phyloP scores from a whole-genome alignment of 2,329 filamentous ascomycete genomes.

The Diaporthe batatas region DNA sequence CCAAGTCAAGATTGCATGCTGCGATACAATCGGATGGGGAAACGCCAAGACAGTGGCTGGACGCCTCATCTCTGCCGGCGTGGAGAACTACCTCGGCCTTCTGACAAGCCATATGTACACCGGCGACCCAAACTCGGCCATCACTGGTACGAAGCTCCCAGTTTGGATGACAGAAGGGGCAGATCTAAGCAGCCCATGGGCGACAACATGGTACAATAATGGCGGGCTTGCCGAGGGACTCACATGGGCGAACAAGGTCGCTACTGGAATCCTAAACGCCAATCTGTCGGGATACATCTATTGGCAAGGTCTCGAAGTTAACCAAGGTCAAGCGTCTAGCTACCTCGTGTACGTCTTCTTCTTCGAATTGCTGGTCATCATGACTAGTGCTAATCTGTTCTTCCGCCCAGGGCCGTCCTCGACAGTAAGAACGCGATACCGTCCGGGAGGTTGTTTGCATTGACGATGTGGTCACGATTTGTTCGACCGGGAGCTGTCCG shows the following conservation, averaged over 20 bases:
- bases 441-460: conserved; percentile 49
- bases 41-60: conserved; percentile 44
- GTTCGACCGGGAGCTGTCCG: conserved; percentile 49
- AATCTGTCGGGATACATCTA: conserved; percentile 62
- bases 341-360: conserved; percentile 35
- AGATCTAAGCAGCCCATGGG: conserved; percentile 56
- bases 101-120: conserved; percentile 59
- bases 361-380: neutral
- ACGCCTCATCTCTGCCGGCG: conserved; percentile 30
- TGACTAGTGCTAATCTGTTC: conserved; percentile 43
- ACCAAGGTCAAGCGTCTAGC: conserved; percentile 43
- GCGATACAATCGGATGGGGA: conserved; percentile 57
- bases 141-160: conserved; percentile 53
- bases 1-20: conserved; percentile 51
- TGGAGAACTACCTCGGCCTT: conserved; percentile 48
- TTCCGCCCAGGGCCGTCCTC: conserved; percentile 40
- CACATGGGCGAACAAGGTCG: conserved; percentile 62
- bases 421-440: conserved; percentile 44
- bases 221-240: conserved; percentile 59
- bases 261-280: conserved; percentile 57
- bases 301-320: conserved; percentile 54
- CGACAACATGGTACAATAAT: conserved; percentile 56
- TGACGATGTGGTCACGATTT: conserved; percentile 50
- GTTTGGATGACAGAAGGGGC: conserved; percentile 63
- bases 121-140: conserved; percentile 54